Conservation (phyloP, 768 basidiomycete species). For the Psilocybe cubensis region DNA sequence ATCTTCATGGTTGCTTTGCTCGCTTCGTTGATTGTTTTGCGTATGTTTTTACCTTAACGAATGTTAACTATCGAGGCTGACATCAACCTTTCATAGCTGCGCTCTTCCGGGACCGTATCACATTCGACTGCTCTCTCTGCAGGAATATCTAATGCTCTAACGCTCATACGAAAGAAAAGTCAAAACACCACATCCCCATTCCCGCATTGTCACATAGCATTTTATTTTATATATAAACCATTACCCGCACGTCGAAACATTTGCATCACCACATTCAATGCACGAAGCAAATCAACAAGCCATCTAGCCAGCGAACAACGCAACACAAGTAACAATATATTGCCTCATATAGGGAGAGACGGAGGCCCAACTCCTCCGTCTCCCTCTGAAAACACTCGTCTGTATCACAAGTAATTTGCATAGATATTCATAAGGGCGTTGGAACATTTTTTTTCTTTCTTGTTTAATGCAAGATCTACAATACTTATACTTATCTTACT, state of each 20-base stretch:
- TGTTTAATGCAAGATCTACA: conserved; percentile 20
- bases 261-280: conserved; percentile 6
- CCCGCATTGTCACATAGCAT: conserved; percentile 23
- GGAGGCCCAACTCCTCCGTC: background rate
- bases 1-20: conserved; percentile 73
- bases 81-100: conserved; percentile 53
- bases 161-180: conserved; percentile 19
- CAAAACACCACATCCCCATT: no score
- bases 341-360: background rate
- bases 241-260: conserved; percentile 13
- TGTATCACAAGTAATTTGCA: conserved; percentile 26
- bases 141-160: conserved; percentile 72
- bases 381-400: background rate
- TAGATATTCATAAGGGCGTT: conserved; percentile 18
- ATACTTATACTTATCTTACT: conserved; percentile 4
- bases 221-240: conserved; percentile 5
- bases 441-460: conserved; percentile 14
- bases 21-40: conserved; percentile 80
- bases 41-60: conserved; percentile 49
- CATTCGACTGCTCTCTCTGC: conserved; percentile 82
- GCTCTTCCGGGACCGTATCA: conserved; percentile 81
- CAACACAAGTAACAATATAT: background rate
- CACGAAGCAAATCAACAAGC: background rate
- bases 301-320: background rate
- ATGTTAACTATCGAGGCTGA: background rate